phyloP scores from a whole-genome alignment of 2,329 filamentous ascomycete species.

The Colletotrichum tabaci region DNA sequence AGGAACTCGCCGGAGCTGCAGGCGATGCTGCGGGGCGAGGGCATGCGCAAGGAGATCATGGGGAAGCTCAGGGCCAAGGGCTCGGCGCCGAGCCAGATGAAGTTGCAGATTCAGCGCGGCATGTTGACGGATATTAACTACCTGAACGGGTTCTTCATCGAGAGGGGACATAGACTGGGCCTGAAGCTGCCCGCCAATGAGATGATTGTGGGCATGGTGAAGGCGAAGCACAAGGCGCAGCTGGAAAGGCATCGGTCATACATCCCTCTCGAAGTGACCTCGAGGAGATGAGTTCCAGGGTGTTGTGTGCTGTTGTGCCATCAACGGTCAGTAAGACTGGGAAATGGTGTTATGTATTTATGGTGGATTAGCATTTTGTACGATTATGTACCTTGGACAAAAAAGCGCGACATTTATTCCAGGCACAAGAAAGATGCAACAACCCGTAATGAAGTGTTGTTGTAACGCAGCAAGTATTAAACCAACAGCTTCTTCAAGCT shows the following conservation, averaged over 20 bases:
- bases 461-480: background rate
- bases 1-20: slow-evolving; percentile 71
- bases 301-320: too few species aligned
- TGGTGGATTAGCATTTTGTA: slow-evolving; percentile 23
- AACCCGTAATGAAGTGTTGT: too few species aligned
- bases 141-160: slow-evolving; percentile 90
- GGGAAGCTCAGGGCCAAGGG: slow-evolving; percentile 71
- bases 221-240: slow-evolving; percentile 71
- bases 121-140: slow-evolving; percentile 83
- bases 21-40: slow-evolving; percentile 69
- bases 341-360: slow-evolving; percentile 6
- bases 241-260: slow-evolving; percentile 50
- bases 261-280: slow-evolving; percentile 55
- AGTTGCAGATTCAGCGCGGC: slow-evolving; percentile 74
- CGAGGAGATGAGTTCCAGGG: slow-evolving; percentile 43
- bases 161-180: slow-evolving; percentile 79
- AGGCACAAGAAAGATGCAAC: background rate
- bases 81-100: slow-evolving; percentile 73
- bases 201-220: slow-evolving; percentile 80
- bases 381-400: background rate
- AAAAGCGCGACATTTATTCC: background rate
- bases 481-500: background rate
- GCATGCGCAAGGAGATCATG: slow-evolving; percentile 74
- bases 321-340: background rate
- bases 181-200: slow-evolving; percentile 81